Conservation (phyloP, 2,329 filamentous ascomycete genomes). For the Leptodontidium sp. region DNA sequence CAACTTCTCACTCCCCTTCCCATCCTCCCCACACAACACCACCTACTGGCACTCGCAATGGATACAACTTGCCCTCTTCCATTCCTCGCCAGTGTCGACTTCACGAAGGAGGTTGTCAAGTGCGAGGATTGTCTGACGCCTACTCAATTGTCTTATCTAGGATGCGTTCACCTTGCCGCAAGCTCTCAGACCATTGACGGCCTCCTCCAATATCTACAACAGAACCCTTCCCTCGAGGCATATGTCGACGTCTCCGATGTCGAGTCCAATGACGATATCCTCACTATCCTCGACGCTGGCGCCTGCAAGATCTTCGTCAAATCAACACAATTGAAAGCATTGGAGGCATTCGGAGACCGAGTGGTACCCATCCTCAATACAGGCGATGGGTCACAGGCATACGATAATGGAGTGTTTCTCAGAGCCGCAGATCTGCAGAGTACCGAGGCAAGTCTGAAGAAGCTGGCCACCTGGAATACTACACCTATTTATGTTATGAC, state of each 20-base stretch:
- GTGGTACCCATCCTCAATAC: slow-evolving; percentile 57
- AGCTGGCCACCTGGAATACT: slow-evolving; percentile 39
- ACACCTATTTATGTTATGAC: slow-evolving; percentile 44
- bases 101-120: slow-evolving; percentile 57
- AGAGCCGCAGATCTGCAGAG: slow-evolving; percentile 50
- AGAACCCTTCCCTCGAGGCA: slow-evolving; percentile 63
- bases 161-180: slow-evolving; percentile 65
- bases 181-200: slow-evolving; percentile 44
- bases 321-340: slow-evolving; percentile 69
- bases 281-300: slow-evolving; percentile 84
- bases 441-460: slow-evolving; percentile 43
- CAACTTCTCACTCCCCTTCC: slow-evolving; percentile 21
- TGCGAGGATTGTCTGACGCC: slow-evolving; percentile 62
- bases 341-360: slow-evolving; percentile 63
- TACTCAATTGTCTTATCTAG: slow-evolving; percentile 66
- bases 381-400: slow-evolving; percentile 30
- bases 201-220: slow-evolving; percentile 54
- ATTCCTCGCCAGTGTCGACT: slow-evolving; percentile 66
- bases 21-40: slow-evolving; percentile 23
- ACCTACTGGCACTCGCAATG: slow-evolving; percentile 53
- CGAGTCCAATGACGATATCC: slow-evolving; percentile 73
- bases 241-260: slow-evolving; percentile 82
- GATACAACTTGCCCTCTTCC: slow-evolving; percentile 71
- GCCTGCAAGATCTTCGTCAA: slow-evolving; percentile 85
- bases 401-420: slow-evolving; percentile 47